phyloP scores from a whole-genome alignment of 208 protist species.

The Leishmania martiniquensis region DNA sequence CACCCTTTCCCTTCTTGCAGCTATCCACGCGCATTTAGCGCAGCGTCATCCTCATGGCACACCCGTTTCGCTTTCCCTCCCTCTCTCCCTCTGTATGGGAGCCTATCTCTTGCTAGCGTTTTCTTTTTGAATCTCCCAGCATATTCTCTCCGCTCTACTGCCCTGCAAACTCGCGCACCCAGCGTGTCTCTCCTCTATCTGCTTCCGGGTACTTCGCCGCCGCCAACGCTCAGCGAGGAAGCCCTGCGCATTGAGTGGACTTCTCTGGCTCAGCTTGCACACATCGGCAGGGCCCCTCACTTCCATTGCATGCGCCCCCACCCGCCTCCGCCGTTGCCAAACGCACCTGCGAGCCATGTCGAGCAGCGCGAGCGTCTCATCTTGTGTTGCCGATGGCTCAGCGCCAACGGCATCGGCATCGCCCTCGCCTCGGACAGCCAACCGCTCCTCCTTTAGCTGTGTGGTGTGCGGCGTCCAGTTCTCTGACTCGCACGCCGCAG shows the following conservation, averaged over 20 bases:
- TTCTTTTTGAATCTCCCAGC: not conserved
- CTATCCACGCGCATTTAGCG: no score
- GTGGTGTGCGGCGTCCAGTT: constrained; percentile 66
- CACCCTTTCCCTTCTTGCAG: not conserved
- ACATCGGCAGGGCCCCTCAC: not conserved
- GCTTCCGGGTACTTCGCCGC: no score
- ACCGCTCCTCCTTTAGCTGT: constrained; percentile 55
- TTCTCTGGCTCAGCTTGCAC: not conserved
- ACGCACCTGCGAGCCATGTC: not conserved
- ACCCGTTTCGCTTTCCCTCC: not conserved
- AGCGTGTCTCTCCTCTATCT: no score
- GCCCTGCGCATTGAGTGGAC: not conserved
- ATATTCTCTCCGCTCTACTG: not conserved
- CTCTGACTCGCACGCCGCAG: constrained; percentile 56
- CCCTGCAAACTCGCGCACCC: not conserved
- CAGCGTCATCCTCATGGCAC: not conserved
- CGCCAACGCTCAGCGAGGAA: not conserved
- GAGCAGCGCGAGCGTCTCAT: not conserved
- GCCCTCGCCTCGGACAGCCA: not conserved
- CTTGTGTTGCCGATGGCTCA: not conserved
- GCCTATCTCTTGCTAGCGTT: no score
- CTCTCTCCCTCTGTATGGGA: no score
- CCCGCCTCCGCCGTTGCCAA: not conserved
- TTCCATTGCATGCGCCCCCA: not conserved
- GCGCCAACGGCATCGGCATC: not conserved